Base-by-base conservation (phyloP, 2,329 filamentous ascomycete species). In the Mycosphaerelloides madeirae region DNA sequence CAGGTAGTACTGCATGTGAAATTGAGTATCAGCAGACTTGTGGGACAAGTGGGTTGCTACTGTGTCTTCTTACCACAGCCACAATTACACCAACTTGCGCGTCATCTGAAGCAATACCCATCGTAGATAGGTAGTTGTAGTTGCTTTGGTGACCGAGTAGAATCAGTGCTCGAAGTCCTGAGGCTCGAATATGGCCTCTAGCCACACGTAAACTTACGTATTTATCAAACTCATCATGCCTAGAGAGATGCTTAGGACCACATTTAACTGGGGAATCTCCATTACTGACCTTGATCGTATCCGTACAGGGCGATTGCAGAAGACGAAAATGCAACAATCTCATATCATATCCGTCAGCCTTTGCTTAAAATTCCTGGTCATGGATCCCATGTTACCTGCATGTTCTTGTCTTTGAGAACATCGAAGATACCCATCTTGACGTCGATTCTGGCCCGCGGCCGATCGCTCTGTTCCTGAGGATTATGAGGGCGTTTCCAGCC, bases 91-190 rank as follows among this genome's bases (percentile, higher is more conserved):
- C 78, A 29, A 81, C 77, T 16, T 80, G 54, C 1, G 76, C 70
- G 3, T 71, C 91, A 64, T 97, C 93, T 0, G 93, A 91, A 0
- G 91, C 97, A 68, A 97, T 94, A 6, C 91, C 91, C 83, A 94
- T 94, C 0, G 85, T 88, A 0, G 89, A 97, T 68, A 98, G 96
- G 63, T 96, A 96, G 67, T 93, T 95, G 74, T 96, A 96, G 54
- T 78, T 78, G n/a, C n/a, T n/a, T n/a, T n/a, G n/a, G n/a, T n/a
- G n/a, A n/a, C n/a, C n/a, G n/a, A n/a, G n/a, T n/a, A n/a, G n/a
- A n/a, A n/a, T n/a, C n/a, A n/a, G n/a, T n/a, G n/a, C n/a, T n/a
- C n/a, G n/a, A n/a, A n/a, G n/a, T n/a, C n/a, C n/a, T n/a, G n/a
- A n/a, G n/a, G n/a, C n/a, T n/a, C n/a, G n/a, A n/a, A n/a, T n/a